A percentile compares a stretch with the other conserved stretches of the same genome.
Conservation (phyloP, 192 early-diverging fungal genomes). For the Entomortierella beljakovae region DNA sequence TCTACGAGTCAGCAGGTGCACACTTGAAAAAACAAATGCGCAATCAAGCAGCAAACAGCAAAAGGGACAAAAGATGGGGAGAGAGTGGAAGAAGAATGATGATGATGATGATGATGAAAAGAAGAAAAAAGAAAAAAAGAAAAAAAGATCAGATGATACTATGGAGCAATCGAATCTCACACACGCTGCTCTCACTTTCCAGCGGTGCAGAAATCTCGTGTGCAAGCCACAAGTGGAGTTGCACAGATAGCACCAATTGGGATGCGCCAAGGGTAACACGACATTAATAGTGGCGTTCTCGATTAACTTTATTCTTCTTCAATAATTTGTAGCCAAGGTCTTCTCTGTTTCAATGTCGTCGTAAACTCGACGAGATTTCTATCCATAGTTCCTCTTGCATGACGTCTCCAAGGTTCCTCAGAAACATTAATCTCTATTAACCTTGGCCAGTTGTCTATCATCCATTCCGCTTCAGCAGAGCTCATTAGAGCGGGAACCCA, state of each 20-base stretch:
- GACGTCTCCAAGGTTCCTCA: not conserved
- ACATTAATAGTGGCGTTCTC: slow-evolving; percentile 3
- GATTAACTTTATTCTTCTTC: too few species aligned
- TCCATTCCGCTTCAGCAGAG: not conserved
- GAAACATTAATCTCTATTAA: not conserved
- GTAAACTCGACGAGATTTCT: too few species aligned
- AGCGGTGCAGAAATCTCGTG: too few species aligned
- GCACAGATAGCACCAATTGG: slow-evolving; percentile 2
- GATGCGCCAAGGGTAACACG: slow-evolving; percentile 8
- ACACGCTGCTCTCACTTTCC: not conserved
- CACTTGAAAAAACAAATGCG: slow-evolving; percentile 27
- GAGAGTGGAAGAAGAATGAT: not conserved
- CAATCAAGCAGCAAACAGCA: slow-evolving; percentile 32
- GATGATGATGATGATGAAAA: slow-evolving; percentile 12
- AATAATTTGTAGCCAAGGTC: too few species aligned
- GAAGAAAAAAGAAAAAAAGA: slow-evolving; percentile 12
- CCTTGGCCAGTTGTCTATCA: not conserved
- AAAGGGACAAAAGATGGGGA: not conserved
- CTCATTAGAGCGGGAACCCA: not conserved
- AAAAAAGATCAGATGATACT: not conserved
- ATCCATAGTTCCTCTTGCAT: too few species aligned
- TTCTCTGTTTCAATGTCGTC: too few species aligned
- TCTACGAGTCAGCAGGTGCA: slow-evolving; percentile 27
- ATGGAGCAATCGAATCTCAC: not conserved
- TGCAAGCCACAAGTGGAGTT: not conserved